phyloP scores from a whole-genome alignment of 2,329 filamentous ascomycete genomes.

The Emmonsia crescens region DNA sequence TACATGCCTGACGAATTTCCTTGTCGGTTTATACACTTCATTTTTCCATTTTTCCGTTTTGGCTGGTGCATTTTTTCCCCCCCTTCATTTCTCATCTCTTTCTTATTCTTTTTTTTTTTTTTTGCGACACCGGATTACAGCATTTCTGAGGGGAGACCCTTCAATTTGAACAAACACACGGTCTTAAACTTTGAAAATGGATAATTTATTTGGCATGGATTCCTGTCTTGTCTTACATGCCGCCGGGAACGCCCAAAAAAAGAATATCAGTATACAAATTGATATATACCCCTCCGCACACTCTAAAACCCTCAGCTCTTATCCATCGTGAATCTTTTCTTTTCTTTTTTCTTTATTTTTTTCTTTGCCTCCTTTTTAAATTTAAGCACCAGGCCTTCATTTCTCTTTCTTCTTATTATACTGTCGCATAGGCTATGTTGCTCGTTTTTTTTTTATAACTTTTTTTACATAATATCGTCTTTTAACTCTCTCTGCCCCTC shows the following conservation, averaged over 20 bases:
- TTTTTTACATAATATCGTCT: neutral
- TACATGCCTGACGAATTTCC: conserved; percentile 12
- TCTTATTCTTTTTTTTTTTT: neutral
- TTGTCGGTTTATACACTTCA: conserved; percentile 4
- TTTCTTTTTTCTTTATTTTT: neutral
- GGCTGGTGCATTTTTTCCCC: neutral
- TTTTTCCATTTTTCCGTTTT: neutral
- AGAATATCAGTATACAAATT: neutral
- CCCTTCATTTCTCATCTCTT: neutral
- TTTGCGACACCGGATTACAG: neutral
- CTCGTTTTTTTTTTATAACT: neutral
- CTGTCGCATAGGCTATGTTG: neutral
- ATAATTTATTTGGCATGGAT: neutral
- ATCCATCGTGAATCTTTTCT: neutral
- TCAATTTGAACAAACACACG: neutral
- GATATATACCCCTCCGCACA: neutral
- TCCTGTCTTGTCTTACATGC: neutral
- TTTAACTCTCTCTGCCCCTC: neutral
- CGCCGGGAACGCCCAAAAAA: neutral
- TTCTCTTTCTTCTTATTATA: no score
- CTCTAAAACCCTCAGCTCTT: neutral
- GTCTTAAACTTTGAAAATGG: neutral
- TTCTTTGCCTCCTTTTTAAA: neutral
- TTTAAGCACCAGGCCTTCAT: no score
- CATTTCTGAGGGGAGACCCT: neutral